Conservation (phyloP, 768 basidiomycete genomes). For the Xanthoconium purpureum region DNA sequence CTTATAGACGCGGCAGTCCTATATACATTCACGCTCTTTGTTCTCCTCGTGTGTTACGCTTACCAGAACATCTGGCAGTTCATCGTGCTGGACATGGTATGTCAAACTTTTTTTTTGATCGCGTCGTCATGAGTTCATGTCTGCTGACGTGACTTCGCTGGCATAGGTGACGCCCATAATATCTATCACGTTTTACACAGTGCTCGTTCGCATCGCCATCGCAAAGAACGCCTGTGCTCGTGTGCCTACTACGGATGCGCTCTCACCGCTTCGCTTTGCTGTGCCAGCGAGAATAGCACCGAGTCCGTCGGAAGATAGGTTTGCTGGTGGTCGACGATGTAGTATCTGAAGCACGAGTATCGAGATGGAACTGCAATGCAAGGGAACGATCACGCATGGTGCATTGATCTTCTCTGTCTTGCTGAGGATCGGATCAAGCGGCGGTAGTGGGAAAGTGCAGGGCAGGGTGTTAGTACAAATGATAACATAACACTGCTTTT, state of each 20-base stretch:
- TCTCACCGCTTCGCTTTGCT: constrained; percentile 21
- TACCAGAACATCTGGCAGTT: constrained; percentile 2
- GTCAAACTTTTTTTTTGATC: neutral
- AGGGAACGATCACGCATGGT: neutral
- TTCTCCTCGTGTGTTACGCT: constrained; percentile 12
- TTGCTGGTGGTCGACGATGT: constrained; percentile 8
- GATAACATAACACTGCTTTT: neutral
- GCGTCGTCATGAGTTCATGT: neutral
- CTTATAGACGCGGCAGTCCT: constrained; percentile 15
- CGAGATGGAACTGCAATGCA: neutral
- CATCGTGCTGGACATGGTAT: constrained; percentile 22
- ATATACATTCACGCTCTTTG: constrained; percentile 14
- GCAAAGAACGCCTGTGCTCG: constrained; percentile 2
- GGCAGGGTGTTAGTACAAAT: neutral
- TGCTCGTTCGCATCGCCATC: constrained; percentile 19
- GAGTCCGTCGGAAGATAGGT: constrained; percentile 2
- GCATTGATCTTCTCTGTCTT: neutral
- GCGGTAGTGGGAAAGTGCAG: neutral
- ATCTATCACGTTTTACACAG: constrained; percentile 18
- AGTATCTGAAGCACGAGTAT: constrained; percentile 9
- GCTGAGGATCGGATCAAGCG: neutral
- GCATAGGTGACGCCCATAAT: constrained; percentile 19
- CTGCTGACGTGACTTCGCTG: neutral
- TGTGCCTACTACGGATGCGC: neutral
- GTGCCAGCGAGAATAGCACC: neutral